Conservation (phyloP, 495 filamentous ascomycete genomes). For the Neurospora sp. region DNA sequence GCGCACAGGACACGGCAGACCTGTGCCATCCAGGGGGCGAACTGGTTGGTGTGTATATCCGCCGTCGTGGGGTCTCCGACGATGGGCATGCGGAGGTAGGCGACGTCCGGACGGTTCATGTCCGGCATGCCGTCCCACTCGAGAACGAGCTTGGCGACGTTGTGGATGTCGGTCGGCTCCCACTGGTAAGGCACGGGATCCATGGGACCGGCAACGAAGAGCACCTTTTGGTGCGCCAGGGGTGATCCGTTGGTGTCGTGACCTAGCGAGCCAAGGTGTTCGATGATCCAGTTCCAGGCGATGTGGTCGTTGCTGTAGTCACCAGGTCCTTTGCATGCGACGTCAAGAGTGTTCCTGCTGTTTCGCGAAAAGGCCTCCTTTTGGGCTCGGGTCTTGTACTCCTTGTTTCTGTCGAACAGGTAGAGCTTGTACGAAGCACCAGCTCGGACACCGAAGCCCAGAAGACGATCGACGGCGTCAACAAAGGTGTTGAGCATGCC, state of each 20-base stretch:
- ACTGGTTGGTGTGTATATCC: slow-evolving; percentile 10
- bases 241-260: not conserved
- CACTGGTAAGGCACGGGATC: slow-evolving; percentile 12
- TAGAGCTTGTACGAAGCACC: slow-evolving; percentile 16
- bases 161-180: slow-evolving; percentile 6
- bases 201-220: slow-evolving; percentile 11
- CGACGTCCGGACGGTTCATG: slow-evolving; percentile 15
- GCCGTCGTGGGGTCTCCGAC: not conserved
- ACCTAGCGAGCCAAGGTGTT: not conserved
- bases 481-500: slow-evolving; percentile 15
- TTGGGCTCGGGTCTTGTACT: slow-evolving; percentile 1
- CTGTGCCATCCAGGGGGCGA: slow-evolving; percentile 8
- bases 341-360: not conserved
- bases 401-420: slow-evolving; percentile 8
- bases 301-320: slow-evolving; percentile 9
- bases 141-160: slow-evolving; percentile 9
- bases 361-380: not conserved
- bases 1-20: slow-evolving; percentile 14
- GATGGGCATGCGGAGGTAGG: slow-evolving; percentile 21
- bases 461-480: slow-evolving; percentile 22
- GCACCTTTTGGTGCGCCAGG: not conserved
- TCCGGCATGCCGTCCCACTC: slow-evolving; percentile 7
- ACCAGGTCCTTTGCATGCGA: slow-evolving; percentile 7
- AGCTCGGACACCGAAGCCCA: slow-evolving; percentile 14
- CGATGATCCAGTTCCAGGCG: slow-evolving; percentile 6